These are phyloP conservation scores for Diplodia corticola DNA, from an alignment of 2,329 filamentous ascomycete species.

Conservation along the genomic window DNA sequence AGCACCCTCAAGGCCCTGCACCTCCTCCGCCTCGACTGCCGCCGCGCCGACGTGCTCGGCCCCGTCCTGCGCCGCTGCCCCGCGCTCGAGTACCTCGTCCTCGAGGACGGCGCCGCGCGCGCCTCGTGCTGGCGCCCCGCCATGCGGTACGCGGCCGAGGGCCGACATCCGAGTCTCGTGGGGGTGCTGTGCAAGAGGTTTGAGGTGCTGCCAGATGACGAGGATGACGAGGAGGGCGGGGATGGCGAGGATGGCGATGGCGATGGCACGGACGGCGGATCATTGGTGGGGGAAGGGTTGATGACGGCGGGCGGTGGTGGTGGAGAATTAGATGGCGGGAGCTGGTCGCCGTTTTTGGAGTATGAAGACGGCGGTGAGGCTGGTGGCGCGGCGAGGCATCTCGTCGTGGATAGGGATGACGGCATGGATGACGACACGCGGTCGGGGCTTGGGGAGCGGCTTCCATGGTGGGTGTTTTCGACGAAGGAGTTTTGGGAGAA, in stretches of 20 bases:
- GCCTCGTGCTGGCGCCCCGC: not conserved
- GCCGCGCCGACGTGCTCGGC: not conserved
- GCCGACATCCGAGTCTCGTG: not conserved
- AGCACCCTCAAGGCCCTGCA: not conserved
- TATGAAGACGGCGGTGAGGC: not conserved
- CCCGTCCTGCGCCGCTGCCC: not conserved
- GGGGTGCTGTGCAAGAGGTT: slow-evolving; percentile 2
- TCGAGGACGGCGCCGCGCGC: not conserved
- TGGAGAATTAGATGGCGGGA: not conserved
- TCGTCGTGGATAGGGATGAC: not conserved
- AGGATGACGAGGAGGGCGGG: not conserved
- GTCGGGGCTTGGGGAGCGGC: not conserved
- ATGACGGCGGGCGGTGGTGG: too few species aligned
- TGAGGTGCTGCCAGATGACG: not conserved
- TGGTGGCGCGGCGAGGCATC: not conserved
- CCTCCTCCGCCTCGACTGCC: not conserved
- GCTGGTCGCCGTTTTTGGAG: not conserved
- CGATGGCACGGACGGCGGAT: not conserved
- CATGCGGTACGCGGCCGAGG: not conserved
- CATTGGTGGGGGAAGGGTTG: too few species aligned
- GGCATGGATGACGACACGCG: too few species aligned
- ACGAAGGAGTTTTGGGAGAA: not conserved
- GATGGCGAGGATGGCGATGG: not conserved
- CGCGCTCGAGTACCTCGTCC: slow-evolving; percentile 3
- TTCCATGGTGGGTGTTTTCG: not conserved